Evolutionary conservation across 2,329 filamentous ascomycete species (phyloP), one percentile per base, ranked within the genome.

Genomic region (Coleophoma crateriformis): DNA sequence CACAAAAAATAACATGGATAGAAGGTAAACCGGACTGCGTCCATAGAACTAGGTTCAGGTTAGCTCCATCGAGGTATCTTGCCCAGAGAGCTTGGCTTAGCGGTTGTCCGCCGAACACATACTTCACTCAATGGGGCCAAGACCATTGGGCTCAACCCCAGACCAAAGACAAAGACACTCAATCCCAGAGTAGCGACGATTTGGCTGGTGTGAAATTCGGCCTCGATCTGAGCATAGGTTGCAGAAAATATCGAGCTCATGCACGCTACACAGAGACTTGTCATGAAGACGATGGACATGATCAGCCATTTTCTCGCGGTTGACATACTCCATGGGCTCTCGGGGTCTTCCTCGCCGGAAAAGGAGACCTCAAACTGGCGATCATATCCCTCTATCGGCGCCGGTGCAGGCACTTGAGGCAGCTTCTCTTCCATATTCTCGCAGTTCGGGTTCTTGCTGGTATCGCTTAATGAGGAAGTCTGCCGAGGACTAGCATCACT

Each of bases 241-340:
- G 82, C 81, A 0, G 90, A 92, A 68, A 96, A 96, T 59, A 95
- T 82, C 14, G 90, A 94, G 44, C 87, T 91, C 1, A 88, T 82
- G 64, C 85, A 90, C 8, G 90, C 95, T 86, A 96, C 90, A 67
- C 88, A 92, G 51, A 94, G 74, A 41, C 88, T 88, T 7, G 85
- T 87, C 49, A 77, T 65, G 10, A 84, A 83, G 14, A 90, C 77
- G 50, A 96, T 85, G 34, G 82, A 58, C 1, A 91, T 82, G 53
- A 96, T 85, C 32, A 82, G 50, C 92, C 92, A 96, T 63, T 91
- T 91, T 53, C 81, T 78, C n/a, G 68, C 63, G 15, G 67, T 75
- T 14, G 68, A 70, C 71, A 89, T 82, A 64, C 80, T 89, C 51
- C 85, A 81, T 0, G 91, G 91, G 59, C 85, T 87, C 67, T 81